Conservation (phyloP, 164 flowering plant species). For the Stephania japonica region DNA sequence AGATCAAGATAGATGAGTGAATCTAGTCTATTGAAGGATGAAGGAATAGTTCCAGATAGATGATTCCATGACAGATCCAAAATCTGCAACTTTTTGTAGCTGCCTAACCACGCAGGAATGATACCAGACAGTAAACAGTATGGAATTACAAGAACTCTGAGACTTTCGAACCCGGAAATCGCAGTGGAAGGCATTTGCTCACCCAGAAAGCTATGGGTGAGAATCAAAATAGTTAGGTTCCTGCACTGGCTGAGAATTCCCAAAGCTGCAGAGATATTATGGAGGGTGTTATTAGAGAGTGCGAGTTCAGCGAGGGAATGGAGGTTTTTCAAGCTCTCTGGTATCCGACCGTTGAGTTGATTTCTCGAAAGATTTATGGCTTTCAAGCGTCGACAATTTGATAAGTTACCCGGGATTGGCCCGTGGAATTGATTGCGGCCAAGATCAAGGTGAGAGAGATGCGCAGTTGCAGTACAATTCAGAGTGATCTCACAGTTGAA, state of each 20-base stretch:
- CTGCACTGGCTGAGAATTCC: constrained; percentile 12
- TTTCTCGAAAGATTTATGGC: not conserved
- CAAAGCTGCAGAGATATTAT: constrained; percentile 10
- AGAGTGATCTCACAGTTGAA: constrained; percentile 4
- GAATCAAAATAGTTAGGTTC: not conserved
- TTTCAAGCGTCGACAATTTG: constrained; percentile 6
- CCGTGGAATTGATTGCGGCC: constrained; percentile 13
- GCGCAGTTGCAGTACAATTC: constrained; percentile 7
- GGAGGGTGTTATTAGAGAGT: constrained; percentile 11
- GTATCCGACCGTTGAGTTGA: not conserved
- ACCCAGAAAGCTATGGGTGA: constrained; percentile 7
- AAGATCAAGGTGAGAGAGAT: constrained; percentile 1
- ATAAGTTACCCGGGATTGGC: constrained; percentile 8
- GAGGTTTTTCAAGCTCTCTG: constrained; percentile 10
- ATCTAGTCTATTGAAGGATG: constrained; percentile 6
- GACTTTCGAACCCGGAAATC: constrained; percentile 5
- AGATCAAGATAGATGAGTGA: constrained; percentile 20
- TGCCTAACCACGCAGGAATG: constrained; percentile 11
- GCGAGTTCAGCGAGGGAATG: constrained; percentile 9
- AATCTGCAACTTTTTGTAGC: constrained; percentile 11
- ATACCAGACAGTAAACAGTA: constrained; percentile 7
- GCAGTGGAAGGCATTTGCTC: constrained; percentile 6
- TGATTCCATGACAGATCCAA: constrained; percentile 16
- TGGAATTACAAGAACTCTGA: constrained; percentile 8
- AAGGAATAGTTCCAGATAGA: constrained; percentile 7